A percentile compares a stretch with the other conserved stretches of the same genome.
phyloP scores from a whole-genome alignment of 306 rosid species.

The Vicia villosa region DNA sequence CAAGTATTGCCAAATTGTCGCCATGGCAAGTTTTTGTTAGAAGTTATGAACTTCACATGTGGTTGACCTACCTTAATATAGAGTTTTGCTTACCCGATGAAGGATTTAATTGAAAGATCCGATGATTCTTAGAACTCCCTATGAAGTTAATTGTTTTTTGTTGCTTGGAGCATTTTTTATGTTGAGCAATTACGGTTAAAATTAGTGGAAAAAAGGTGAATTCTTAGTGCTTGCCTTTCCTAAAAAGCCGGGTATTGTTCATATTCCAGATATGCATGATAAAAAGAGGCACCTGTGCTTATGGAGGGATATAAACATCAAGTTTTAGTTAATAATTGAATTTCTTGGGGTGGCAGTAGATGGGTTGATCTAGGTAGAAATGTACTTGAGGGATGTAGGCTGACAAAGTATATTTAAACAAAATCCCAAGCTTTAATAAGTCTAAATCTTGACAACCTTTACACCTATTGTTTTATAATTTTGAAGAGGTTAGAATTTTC shows the following conservation, averaged over 20 bases:
- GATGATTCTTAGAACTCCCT: not conserved
- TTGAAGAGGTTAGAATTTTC: slow-evolving; percentile 1
- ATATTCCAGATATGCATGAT: not conserved
- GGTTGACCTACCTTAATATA: not conserved
- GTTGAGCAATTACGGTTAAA: not conserved
- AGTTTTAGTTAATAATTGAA: not conserved
- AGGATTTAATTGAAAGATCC: not conserved
- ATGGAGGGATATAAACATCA: not conserved
- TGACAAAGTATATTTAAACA: not conserved
- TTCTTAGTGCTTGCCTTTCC: slow-evolving; percentile 16
- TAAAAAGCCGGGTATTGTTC: not conserved
- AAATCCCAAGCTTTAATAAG: not conserved
- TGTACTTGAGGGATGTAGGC: not conserved
- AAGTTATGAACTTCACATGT: not conserved
- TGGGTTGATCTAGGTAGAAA: not conserved
- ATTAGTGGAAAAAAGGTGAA: not conserved
- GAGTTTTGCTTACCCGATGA: not conserved
- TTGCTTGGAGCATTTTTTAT: not conserved
- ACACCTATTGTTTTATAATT: not conserved
- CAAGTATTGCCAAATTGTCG: not conserved
- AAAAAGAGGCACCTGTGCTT: not conserved
- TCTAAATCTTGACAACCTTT: not conserved
- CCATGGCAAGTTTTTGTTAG: slow-evolving; percentile 2
- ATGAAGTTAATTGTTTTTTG: not conserved
- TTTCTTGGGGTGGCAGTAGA: not conserved